Evolutionary conservation across 2,329 filamentous ascomycete species (phyloP).

Genomic region (Dactylellina cionopaga): DNA sequence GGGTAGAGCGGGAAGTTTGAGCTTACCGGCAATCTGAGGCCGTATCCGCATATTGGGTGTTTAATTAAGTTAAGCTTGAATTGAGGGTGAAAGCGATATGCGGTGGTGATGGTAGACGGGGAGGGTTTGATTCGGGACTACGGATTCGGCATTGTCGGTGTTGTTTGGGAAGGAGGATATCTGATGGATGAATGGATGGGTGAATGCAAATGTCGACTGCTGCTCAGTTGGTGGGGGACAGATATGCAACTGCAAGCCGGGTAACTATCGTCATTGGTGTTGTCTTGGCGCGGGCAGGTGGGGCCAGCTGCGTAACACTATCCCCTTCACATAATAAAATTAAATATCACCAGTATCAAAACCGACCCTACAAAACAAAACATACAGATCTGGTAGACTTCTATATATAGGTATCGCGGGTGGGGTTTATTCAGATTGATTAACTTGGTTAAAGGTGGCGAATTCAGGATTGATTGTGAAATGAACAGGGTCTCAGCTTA

Average conservation of each 20-base stretch:
- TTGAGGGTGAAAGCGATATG: background rate
- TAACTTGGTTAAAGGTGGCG: too few relatives aligned
- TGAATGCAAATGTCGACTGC: too few relatives aligned
- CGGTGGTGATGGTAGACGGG: background rate
- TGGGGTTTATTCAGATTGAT: too few relatives aligned
- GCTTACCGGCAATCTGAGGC: slow-evolving; percentile 45
- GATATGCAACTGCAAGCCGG: slow-evolving; percentile 31
- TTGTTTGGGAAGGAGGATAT: too few relatives aligned
- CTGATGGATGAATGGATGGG: slow-evolving; percentile 6
- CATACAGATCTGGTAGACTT: too few relatives aligned
- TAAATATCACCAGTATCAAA: too few relatives aligned
- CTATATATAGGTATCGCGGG: too few relatives aligned
- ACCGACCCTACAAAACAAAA: too few relatives aligned
- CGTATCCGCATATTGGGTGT: slow-evolving; percentile 42
- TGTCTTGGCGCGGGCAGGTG: slow-evolving; percentile 15
- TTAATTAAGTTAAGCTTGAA: background rate
- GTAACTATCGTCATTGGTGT: slow-evolving; percentile 19
- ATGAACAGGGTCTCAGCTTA: too few relatives aligned
- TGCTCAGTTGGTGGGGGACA: slow-evolving; percentile 42
- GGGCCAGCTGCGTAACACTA: too few relatives aligned
- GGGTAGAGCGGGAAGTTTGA: background rate
- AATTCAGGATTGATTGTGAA: too few relatives aligned
- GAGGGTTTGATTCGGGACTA: slow-evolving; percentile 1
- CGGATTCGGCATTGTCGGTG: slow-evolving; percentile 28
- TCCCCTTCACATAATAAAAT: too few relatives aligned